These are phyloP conservation scores for Penicillium sp. DNA, from an alignment of 2,329 filamentous ascomycete genomes.

Conservation along the genomic window DNA sequence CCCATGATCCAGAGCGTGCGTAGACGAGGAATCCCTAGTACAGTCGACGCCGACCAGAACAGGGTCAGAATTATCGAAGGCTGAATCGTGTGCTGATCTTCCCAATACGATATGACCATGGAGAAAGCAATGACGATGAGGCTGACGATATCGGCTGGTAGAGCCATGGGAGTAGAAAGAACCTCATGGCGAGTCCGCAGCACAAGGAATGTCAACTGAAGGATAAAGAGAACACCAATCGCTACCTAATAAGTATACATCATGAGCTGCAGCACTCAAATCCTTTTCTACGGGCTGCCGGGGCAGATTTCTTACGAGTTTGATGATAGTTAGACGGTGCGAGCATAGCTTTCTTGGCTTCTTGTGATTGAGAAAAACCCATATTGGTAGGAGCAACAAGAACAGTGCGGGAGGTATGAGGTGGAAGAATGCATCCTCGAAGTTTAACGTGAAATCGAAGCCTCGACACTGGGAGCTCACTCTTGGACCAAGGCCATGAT, in stretches of 20 bases:
- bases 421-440: neutral
- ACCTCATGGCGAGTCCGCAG: neutral
- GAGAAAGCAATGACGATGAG: neutral
- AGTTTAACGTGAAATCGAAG: neutral
- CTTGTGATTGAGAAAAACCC: neutral
- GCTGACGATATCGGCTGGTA: neutral
- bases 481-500: neutral
- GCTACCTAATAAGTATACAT: neutral
- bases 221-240: neutral
- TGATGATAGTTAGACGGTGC: neutral
- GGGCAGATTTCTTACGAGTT: neutral
- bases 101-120: neutral
- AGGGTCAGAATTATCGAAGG: neutral
- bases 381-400: neutral
- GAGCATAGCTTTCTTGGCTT: neutral
- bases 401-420: neutral
- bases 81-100: neutral
- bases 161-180: neutral
- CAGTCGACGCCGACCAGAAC: neutral
- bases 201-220: neutral
- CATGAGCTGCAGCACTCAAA: neutral
- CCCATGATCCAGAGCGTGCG: neutral
- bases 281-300: neutral
- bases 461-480: neutral
- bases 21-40: neutral